Conservation (phyloP, 2,329 filamentous ascomycete species). For the Colletotrichum chlorophyti region DNA sequence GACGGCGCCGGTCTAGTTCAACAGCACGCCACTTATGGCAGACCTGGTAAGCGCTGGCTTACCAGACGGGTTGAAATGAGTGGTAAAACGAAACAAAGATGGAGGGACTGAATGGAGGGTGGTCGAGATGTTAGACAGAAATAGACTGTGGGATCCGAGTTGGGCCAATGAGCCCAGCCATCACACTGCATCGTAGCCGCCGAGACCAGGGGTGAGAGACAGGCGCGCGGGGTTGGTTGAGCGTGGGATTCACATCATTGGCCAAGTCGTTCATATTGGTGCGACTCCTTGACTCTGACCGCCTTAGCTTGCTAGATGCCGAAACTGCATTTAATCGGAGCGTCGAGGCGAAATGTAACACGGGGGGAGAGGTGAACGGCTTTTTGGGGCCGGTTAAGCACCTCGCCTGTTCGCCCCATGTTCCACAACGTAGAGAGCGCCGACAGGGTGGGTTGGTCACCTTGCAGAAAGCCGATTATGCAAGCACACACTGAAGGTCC, state of each 20-base stretch:
- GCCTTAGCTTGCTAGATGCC: slow-evolving; percentile 15
- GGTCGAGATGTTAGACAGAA: slow-evolving; percentile 19
- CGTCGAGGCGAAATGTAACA: slow-evolving; percentile 12
- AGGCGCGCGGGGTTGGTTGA: slow-evolving; percentile 30
- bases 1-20: not conserved
- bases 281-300: slow-evolving; percentile 12
- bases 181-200: slow-evolving; percentile 40
- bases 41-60: slow-evolving; percentile 29
- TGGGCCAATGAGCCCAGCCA: slow-evolving; percentile 37
- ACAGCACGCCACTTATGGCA: slow-evolving; percentile 12
- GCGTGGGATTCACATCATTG: slow-evolving; percentile 18
- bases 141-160: slow-evolving; percentile 26
- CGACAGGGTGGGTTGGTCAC: too few relatives aligned
- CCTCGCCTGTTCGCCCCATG: not conserved
- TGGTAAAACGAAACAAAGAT: slow-evolving; percentile 22
- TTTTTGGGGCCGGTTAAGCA: not conserved
- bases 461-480: too few relatives aligned
- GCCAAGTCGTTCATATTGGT: slow-evolving; percentile 1
- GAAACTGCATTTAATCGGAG: not conserved
- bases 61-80: slow-evolving; percentile 14
- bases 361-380: not conserved
- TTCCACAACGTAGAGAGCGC: too few relatives aligned
- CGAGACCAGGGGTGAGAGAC: slow-evolving; percentile 27
- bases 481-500: too few relatives aligned
- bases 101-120: slow-evolving; percentile 14